Evolutionary conservation across 352 stramenopile species (phyloP), one percentile per base, ranked within the genome.

Genomic region (Aphanomyces euteiches): DNA sequence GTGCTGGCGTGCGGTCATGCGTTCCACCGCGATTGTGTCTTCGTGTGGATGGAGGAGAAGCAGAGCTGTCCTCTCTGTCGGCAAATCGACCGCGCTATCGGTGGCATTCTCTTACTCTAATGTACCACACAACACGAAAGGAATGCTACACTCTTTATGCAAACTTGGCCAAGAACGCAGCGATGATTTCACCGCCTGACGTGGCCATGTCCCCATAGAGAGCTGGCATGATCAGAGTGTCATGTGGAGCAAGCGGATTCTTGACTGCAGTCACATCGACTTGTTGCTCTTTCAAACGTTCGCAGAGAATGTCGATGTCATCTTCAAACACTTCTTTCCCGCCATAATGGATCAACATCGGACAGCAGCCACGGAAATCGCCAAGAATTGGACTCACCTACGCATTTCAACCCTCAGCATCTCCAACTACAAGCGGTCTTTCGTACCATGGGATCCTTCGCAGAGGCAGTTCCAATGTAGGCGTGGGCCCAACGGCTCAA

Each of bases 61-160:
- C 47, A 28, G 54, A 67, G 15, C 40, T 67, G 59, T n/a, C 59
- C 59, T 12, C n/a, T 67, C 38, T 67, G 59, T 67, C 59, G 59
- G 17, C 37, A 28, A 28, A 28, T 28, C 28, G 28, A 28, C 28
- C 2, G 28, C 28, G 28, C 28, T 28, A 2, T 28, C 28, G 28
- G 28, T 28, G 28, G 28, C 28, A 28, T 28, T 28, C 28, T 28
- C 28, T 28, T 28, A 28, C 28, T 28, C 28, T 28, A 28, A 28
- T 28, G 28, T 28, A 28, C 28, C 28, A 28, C 1, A 28, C 28
- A 28, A 28, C 28, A 28, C 28, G 28, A 28, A 28, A 28, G 28
- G 28, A 28, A 28, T 28, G 28, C 28, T 28, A 2, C 28, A 28
- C 0, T 28, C 28, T 28, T 28, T 28, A 28, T 28, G 37, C 54